These are phyloP conservation scores for Volvariella surrecta DNA, from an alignment of 1,284 basidiomycete genomes.

Conservation along the genomic window DNA sequence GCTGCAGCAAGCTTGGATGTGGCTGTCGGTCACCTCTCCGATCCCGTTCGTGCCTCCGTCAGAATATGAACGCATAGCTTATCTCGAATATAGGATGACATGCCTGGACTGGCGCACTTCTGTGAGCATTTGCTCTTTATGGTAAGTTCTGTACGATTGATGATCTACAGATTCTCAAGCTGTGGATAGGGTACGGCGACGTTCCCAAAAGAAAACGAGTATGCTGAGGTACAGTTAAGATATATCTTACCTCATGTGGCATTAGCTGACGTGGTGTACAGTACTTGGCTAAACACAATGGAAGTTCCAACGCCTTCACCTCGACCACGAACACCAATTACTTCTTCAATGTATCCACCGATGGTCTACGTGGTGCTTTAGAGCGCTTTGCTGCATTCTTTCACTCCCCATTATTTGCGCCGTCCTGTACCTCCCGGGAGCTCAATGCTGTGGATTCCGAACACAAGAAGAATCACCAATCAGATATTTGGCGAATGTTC, in stretches of 20 bases:
- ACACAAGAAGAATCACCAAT: conserved; percentile 96
- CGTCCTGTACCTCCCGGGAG: conserved; percentile 89
- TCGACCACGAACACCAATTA: conserved; percentile 93
- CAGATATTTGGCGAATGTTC: conserved; percentile 95
- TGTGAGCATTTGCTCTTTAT: conserved; percentile 97
- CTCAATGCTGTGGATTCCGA: conserved; percentile 97
- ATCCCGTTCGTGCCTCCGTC: conserved; percentile 64
- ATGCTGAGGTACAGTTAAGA: conserved; percentile 56
- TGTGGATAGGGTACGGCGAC: conserved; percentile 59
- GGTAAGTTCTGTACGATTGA: conserved; percentile 36
- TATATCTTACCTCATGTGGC: neutral
- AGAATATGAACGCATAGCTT: conserved; percentile 2
- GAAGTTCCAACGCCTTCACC: conserved; percentile 91
- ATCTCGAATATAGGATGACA: conserved; percentile 49
- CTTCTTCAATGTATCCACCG: conserved; percentile 86
- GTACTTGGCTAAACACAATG: conserved; percentile 89
- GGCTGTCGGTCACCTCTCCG: conserved; percentile 88
- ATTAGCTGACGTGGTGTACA: conserved; percentile 19
- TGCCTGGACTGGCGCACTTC: conserved; percentile 87
- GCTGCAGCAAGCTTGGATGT: conserved; percentile 94
- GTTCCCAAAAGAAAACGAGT: conserved; percentile 91
- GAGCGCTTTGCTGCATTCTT: conserved; percentile 95
- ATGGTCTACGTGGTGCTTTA: conserved; percentile 79
- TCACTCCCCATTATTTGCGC: conserved; percentile 85
- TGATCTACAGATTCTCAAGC: conserved; percentile 7